Evolutionary conservation across 495 filamentous ascomycete genomes (phyloP), one percentile per base, ranked within the genome.

Genomic region (Neurospora sp.): DNA sequence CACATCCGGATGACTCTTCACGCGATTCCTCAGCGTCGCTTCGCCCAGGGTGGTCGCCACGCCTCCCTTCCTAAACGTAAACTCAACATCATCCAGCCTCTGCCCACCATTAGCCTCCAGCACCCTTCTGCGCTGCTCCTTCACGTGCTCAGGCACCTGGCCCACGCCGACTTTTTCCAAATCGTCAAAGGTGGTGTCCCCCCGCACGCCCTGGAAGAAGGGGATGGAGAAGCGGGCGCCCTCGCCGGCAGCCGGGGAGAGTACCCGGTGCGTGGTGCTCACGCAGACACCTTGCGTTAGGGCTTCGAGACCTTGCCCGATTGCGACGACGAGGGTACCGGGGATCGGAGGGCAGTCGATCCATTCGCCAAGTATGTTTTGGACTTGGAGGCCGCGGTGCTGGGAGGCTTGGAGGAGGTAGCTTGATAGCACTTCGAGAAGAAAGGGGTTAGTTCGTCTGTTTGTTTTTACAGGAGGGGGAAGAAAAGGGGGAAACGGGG

Each of bases 261-360:
- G 82, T 46, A 98, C 94, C 7, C 94, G 89, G 78, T 97, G 94
- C 27, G 94, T 96, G 0, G 94, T 97, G 46, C 88, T 89, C 41
- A 90, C 90, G 78, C 94, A 97, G 1, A 98, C 92, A 6, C 96
- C 95, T 20, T 89, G 88, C 3, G 96, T 98, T 54, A 99, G 83
- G 1, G 95, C 95, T 81, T 98, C 94, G 27, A 99, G 84, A 1
- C 94, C 94, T 78, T 97, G 94, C 0, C 96, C 96, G 76, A 99
- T 96, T 69, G 94, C 95, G 1, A 98, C 92, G 0, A 99, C 94
- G 14, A 91, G 81, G n/a, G 89, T 90, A 4, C 85, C 85, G 69
- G 81, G 79, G 71, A 90, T 83, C 4, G 91, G 91, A 42, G 90
- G 88, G 73, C 88, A 90, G 76, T 92, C 89, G 73, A 99, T 89